Evolutionary conservation across 164 flowering plant genomes (phyloP).

Genomic region (Vitis rotundifolia): DNA sequence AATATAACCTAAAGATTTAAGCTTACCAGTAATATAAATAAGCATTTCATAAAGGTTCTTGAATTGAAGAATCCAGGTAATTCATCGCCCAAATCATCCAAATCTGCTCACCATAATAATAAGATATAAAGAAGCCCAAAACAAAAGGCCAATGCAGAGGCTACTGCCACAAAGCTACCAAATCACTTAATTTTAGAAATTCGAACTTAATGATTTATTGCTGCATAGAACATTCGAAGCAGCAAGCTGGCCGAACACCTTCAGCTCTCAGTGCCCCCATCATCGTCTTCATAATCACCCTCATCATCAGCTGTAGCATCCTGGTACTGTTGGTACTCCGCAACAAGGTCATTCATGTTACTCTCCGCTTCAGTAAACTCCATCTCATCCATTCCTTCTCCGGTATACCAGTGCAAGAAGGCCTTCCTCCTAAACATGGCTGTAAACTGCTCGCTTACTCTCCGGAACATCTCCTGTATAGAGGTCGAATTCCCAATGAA

Average conservation of each 20-base stretch:
- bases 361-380: slow-evolving; percentile 28
- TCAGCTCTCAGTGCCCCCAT: slow-evolving; percentile 9
- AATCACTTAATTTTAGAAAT: not conserved
- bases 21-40: too few relatives aligned
- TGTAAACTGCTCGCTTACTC: slow-evolving; percentile 29
- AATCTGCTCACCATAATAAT: too few relatives aligned
- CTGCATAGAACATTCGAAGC: slow-evolving; percentile 7
- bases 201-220: not conserved
- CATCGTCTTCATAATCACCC: slow-evolving; percentile 11
- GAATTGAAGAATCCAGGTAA: too few relatives aligned
- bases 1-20: too few relatives aligned
- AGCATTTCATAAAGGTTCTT: too few relatives aligned
- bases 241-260: slow-evolving; percentile 14
- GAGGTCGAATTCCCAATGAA: slow-evolving; percentile 27
- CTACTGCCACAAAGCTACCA: too few relatives aligned
- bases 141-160: too few relatives aligned
- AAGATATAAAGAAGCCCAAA: too few relatives aligned
- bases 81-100: too few relatives aligned
- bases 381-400: slow-evolving; percentile 32
- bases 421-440: slow-evolving; percentile 31
- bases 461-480: slow-evolving; percentile 25
- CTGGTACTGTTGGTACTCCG: slow-evolving; percentile 27
- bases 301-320: slow-evolving; percentile 22
- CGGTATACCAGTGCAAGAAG: slow-evolving; percentile 27
- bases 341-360: slow-evolving; percentile 28